Evolutionary conservation across 2,329 filamentous ascomycete species (phyloP), one percentile per base, ranked within the genome.

Genomic region (Chaetomium strumarium): DNA sequence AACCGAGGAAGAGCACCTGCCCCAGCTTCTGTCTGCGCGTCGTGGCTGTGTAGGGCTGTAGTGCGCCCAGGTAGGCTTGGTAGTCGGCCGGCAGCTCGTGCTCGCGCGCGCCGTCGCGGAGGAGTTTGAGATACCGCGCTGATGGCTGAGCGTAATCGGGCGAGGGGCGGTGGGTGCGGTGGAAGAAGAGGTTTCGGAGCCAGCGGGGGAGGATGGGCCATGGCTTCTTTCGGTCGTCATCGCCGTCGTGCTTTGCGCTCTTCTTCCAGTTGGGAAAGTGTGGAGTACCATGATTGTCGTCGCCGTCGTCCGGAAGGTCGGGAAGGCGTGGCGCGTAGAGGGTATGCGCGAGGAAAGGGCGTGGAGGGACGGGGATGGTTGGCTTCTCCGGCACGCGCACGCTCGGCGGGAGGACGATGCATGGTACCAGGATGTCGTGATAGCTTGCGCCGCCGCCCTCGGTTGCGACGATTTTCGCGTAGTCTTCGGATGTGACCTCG

Each of bases 371-470:
- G 0, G 75, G 74, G 19, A 72, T 77, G 0, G 87, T 85, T 44
- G 88, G 87, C 45, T 75, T 72, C 50, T 83, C 75, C 0, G 89
- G 85, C 0, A 93, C 79, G 0, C 76, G 73, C 11, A 78, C 66
- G 4, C 75, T 72, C 12, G 77, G 70, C 0, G 82, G 75, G 9
- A 96, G 78, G 0, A 84, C 76, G 58, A 89, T 75, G 69, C 92
- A 96, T 29, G 86, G 82, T 12, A 96, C 83, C 0, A 89, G 65
- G 11, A 96, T 81, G 65, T 97, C 90, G 52, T 85, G 75, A 72
- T 99, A 99, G n/a, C 84, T 79, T 2, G 83, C 72, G 16, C 91
- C 91, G 31, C 88, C 91, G 47, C 92, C 92, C 68, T 99, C 93
- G 5, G 91, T 96, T 5, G 85, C 85, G 55, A 97, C 85, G 61